Evolutionary conservation across 1,284 basidiomycete species (phyloP).

Genomic region (Coriolopsis trogii): DNA sequence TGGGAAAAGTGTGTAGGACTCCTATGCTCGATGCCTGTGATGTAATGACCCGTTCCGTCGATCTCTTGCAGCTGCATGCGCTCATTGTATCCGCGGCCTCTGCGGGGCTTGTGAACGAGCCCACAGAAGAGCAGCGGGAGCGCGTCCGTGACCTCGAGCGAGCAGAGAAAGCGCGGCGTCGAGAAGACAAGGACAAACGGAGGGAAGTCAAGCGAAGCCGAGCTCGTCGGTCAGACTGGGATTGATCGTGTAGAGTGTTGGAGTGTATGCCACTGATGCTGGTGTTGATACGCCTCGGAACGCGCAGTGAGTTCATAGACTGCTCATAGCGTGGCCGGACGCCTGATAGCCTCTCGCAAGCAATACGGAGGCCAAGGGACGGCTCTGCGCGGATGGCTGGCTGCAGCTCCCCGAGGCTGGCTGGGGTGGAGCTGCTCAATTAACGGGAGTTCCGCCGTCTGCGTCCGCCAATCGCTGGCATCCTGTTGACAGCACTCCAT

Average conservation of each 20-base stretch:
- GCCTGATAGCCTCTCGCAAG: not conserved
- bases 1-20: conserved; percentile 60
- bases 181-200: conserved; percentile 53
- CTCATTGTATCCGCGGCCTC: conserved; percentile 53
- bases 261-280: conserved; percentile 2
- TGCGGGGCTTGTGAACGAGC: conserved; percentile 51
- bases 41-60: conserved; percentile 2
- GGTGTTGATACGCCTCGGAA: not conserved
- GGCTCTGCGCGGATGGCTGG: too few relatives aligned
- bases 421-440: conserved; percentile 12
- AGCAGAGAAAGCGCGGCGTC: conserved; percentile 48
- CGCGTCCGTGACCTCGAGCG: conserved; percentile 52
- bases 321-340: not conserved
- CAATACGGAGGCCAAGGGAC: too few relatives aligned
- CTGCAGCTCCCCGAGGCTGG: too few relatives aligned
- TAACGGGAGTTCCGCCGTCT: not conserved
- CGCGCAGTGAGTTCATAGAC: not conserved
- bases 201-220: conserved; percentile 47
- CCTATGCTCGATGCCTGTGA: conserved; percentile 15
- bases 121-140: conserved; percentile 56
- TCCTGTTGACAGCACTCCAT: conserved; percentile 11
- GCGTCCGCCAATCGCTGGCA: not conserved
- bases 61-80: conserved; percentile 52
- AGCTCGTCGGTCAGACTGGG: conserved; percentile 23
- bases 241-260: too few relatives aligned